These are phyloP conservation scores for Escovopsis weberi DNA, from an alignment of 2,329 filamentous ascomycete genomes.

Conservation along the genomic window DNA sequence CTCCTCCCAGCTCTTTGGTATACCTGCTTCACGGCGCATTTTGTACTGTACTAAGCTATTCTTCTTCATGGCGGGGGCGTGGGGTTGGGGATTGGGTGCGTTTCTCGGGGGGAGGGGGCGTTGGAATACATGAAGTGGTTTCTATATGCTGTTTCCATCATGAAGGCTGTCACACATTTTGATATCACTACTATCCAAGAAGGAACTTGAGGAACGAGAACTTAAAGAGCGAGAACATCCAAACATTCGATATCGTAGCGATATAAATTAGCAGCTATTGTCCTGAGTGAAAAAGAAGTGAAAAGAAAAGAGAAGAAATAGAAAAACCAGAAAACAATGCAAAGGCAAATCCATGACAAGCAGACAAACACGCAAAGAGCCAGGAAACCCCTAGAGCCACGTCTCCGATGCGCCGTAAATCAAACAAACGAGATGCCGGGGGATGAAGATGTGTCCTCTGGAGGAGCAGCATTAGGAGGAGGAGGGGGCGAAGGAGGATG, in stretches of 20 bases:
- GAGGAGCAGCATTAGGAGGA: no score
- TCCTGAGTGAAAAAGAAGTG: background rate
- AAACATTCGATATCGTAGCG: background rate
- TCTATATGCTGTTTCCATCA: no score
- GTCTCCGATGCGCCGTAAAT: background rate
- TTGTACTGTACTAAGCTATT: background rate
- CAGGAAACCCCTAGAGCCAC: no score
- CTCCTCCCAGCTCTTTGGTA: no score
- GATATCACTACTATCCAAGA: no score
- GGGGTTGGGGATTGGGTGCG: background rate
- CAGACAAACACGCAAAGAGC: no score
- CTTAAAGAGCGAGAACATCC: no score
- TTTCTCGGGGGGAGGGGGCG: background rate
- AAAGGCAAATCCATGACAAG: no score
- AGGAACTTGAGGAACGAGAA: no score
- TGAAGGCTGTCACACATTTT: no score
- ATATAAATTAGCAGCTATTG: constrained; percentile 2
- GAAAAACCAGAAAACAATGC: background rate
- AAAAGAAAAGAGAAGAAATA: background rate
- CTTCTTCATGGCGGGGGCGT: background rate
- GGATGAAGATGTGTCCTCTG: background rate
- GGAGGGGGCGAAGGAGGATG: no score
- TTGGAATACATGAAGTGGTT: background rate
- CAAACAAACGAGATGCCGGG: background rate
- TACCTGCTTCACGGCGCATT: no score